Percentiles rank a stretch among this genome's conserved stretches.
phyloP scores from a whole-genome alignment of 1,139 yeast species.

The Wickerhamomyces sp. region DNA sequence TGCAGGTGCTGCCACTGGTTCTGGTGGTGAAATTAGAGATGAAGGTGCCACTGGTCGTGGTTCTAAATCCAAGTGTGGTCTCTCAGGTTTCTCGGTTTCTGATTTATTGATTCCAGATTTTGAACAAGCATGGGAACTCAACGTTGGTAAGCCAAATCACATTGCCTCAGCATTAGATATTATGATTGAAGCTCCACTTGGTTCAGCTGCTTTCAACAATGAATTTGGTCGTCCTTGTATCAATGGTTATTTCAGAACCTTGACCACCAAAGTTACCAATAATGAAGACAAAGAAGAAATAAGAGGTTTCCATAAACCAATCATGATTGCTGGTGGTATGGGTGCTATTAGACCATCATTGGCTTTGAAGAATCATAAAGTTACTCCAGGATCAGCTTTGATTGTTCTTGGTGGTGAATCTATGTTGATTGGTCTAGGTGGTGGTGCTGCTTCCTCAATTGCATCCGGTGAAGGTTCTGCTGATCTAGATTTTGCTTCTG shows the following conservation, averaged over 20 bases:
- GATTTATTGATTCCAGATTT: slow-evolving; percentile 84
- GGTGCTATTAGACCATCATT: slow-evolving; percentile 94
- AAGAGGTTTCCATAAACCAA: slow-evolving; percentile 98
- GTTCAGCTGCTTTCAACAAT: slow-evolving; percentile 97
- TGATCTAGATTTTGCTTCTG: slow-evolving; percentile 95
- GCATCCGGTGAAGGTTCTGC: slow-evolving; percentile 95
- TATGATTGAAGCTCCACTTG: slow-evolving; percentile 96
- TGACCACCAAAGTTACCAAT: slow-evolving; percentile 72
- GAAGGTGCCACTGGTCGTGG: slow-evolving; percentile 99
- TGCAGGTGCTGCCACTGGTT: slow-evolving; percentile 99
- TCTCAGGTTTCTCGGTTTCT: slow-evolving; percentile 88
- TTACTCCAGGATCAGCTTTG: slow-evolving; percentile 88
- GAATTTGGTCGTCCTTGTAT: slow-evolving; percentile 99
- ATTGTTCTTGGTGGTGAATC: slow-evolving; percentile 97
- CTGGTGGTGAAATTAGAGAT: slow-evolving; percentile 99
- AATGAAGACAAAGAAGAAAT: slow-evolving; percentile 61
- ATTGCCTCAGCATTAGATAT: slow-evolving; percentile 91
- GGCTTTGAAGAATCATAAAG: slow-evolving; percentile 80
- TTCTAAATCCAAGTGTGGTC: slow-evolving; percentile 93
- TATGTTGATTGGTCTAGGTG: slow-evolving; percentile 99
- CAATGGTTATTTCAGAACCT: slow-evolving; percentile 93
- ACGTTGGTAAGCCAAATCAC: slow-evolving; percentile 86
- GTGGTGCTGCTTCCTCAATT: slow-evolving; percentile 98
- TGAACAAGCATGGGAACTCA: slow-evolving; percentile 91
- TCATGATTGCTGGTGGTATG: slow-evolving; percentile 99